phyloP scores from a whole-genome alignment of 768 basidiomycete species.

The Tylopilus vinaceipallidus region DNA sequence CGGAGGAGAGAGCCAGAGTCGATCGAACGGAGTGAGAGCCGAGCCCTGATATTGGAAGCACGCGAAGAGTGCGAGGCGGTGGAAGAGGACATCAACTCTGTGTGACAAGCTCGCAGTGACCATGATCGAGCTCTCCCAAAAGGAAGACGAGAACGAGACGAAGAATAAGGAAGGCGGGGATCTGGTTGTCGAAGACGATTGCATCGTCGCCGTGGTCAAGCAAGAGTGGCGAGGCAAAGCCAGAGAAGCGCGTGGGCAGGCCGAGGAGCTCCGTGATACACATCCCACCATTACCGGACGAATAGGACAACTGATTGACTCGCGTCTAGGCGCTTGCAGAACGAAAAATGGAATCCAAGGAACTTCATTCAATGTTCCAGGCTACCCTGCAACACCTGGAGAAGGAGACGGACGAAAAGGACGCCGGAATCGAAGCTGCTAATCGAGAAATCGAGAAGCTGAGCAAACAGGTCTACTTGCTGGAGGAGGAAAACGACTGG shows the following conservation, averaged over 20 bases:
- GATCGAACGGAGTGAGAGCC: constrained; percentile 69
- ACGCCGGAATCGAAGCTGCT: constrained; percentile 68
- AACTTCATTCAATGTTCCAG: constrained; percentile 74
- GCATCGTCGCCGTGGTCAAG: constrained; percentile 71
- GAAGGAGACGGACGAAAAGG: constrained; percentile 74
- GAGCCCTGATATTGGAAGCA: constrained; percentile 68
- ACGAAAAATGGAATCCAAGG: constrained; percentile 75
- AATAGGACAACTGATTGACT: background rate
- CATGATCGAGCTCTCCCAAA: constrained; percentile 80
- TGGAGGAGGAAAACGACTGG: constrained; percentile 85
- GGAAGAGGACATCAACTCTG: constrained; percentile 73
- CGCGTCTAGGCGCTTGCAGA: constrained; percentile 63
- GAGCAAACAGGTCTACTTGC: constrained; percentile 73
- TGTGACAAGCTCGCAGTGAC: constrained; percentile 77
- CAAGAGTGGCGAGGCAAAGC: constrained; percentile 88
- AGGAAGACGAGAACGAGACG: constrained; percentile 82
- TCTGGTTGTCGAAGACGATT: constrained; percentile 68
- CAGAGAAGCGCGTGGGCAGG: constrained; percentile 72
- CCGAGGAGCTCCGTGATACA: constrained; percentile 78
- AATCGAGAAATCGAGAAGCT: constrained; percentile 79
- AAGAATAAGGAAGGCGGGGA: constrained; percentile 79
- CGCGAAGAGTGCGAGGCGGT: constrained; percentile 73
- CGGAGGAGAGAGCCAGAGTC: constrained; percentile 60
- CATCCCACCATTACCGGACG: constrained; percentile 16
- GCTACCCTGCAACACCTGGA: constrained; percentile 74